A percentile compares a stretch with the other conserved stretches of the same genome.
These are phyloP conservation scores for Fraxinus angustifolia DNA, from an alignment of 305 asterid species.

Conservation along the genomic window DNA sequence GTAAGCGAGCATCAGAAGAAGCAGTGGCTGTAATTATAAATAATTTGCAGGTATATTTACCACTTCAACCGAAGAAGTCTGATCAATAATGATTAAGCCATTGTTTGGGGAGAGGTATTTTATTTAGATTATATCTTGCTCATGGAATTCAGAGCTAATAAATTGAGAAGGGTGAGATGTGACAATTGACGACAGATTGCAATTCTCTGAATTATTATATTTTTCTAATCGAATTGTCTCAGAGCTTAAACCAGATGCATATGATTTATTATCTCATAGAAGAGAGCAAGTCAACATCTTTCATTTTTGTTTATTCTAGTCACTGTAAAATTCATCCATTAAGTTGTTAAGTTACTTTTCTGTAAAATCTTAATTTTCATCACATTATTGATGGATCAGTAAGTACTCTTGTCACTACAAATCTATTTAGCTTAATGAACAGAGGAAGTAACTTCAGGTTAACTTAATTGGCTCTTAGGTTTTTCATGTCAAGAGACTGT, in stretches of 20 bases:
- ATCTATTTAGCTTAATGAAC: not conserved
- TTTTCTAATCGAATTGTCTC: not conserved
- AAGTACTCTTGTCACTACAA: not conserved
- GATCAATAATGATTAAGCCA: not conserved
- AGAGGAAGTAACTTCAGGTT: not conserved
- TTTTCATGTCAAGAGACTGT: not conserved
- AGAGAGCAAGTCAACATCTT: not conserved
- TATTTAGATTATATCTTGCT: not conserved
- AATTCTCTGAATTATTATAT: not conserved
- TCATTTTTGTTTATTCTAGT: not conserved
- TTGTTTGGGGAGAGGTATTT: not conserved
- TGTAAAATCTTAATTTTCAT: not conserved
- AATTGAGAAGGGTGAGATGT: not conserved
- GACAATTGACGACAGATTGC: not conserved
- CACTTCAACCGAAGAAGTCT: slow-evolving; percentile 17
- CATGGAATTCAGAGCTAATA: not conserved
- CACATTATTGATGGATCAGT: not conserved
- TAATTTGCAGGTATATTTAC: slow-evolving; percentile 63
- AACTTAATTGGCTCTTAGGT: not conserved
- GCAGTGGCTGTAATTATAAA: slow-evolving; percentile 58
- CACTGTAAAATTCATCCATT: not conserved
- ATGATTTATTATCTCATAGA: not conserved
- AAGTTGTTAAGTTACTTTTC: not conserved
- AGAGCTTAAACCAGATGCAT: not conserved
- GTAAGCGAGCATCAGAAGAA: slow-evolving; percentile 88